These are phyloP conservation scores for Colletotrichum ledebouriae DNA, from an alignment of 2,329 filamentous ascomycete genomes.

Conservation along the genomic window DNA sequence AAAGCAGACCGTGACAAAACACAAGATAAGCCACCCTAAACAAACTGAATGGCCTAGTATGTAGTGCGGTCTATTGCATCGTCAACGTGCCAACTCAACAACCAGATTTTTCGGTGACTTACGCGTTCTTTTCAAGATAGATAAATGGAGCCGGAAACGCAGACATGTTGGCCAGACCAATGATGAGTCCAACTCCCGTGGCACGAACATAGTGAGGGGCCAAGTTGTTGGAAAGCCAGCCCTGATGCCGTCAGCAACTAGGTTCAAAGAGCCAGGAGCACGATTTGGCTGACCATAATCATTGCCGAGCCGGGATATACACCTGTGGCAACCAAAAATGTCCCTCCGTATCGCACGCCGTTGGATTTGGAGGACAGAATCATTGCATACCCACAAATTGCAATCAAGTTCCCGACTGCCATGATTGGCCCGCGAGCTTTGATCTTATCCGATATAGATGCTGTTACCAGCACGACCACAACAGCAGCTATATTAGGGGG, in stretches of 20 bases:
- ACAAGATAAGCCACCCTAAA: constrained; percentile 48
- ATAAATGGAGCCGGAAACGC: constrained; percentile 61
- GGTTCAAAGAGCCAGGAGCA: background rate
- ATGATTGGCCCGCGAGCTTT: too few relatives aligned
- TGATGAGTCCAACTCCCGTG: constrained; percentile 56
- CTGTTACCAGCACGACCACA: too few relatives aligned
- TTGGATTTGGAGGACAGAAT: too few relatives aligned
- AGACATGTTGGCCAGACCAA: constrained; percentile 48
- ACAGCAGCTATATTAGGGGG: too few relatives aligned
- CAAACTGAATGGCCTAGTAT: background rate
- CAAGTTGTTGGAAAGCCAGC: constrained; percentile 59
- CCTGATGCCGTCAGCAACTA: constrained; percentile 38
- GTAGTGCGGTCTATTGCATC: background rate
- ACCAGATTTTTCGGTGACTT: constrained; percentile 45
- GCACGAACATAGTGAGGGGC: constrained; percentile 58
- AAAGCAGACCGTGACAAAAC: constrained; percentile 46
- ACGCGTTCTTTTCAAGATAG: constrained; percentile 58
- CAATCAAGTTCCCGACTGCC: too few relatives aligned
- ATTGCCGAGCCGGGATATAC: constrained; percentile 47
- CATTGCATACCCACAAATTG: too few relatives aligned
- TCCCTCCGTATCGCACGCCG: constrained; percentile 26
- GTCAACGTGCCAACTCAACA: background rate
- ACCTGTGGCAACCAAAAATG: constrained; percentile 49
- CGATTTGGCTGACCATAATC: constrained; percentile 45
- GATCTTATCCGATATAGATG: too few relatives aligned